These are phyloP conservation scores for Capsella bursapastoris DNA, from an alignment of 345 rosid genomes.

Conservation along the genomic window DNA sequence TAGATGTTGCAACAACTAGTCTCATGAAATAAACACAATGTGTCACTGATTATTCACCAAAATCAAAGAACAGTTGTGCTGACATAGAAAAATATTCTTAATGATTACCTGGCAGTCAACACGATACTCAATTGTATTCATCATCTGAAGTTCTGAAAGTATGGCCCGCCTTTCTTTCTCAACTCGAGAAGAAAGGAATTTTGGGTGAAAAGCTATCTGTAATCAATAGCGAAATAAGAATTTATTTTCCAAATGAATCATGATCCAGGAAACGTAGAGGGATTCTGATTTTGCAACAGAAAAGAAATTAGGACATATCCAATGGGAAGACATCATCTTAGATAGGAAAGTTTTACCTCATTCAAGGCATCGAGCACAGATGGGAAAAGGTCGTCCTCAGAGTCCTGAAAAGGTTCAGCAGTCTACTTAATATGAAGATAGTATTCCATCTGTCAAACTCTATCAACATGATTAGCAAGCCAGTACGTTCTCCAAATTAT, in stretches of 20 bases:
- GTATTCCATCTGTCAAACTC: slow-evolving; percentile 4
- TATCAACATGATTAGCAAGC: slow-evolving; percentile 31
- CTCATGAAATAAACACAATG: slow-evolving; percentile 37
- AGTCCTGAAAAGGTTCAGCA: slow-evolving; percentile 59
- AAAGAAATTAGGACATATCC: slow-evolving; percentile 16
- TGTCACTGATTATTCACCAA: slow-evolving; percentile 24
- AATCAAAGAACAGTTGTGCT: slow-evolving; percentile 25
- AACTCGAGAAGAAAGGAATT: slow-evolving; percentile 92
- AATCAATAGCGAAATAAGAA: slow-evolving; percentile 27
- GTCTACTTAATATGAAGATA: slow-evolving; percentile 12
- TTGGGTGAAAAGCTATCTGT: slow-evolving; percentile 97
- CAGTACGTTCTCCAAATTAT: slow-evolving; percentile 16
- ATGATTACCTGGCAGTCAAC: slow-evolving; percentile 93
- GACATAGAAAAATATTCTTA: slow-evolving; percentile 34
- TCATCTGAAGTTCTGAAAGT: slow-evolving; percentile 99
- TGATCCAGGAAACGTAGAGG: slow-evolving; percentile 1
- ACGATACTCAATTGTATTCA: slow-evolving; percentile 99
- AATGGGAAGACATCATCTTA: slow-evolving; percentile 29
- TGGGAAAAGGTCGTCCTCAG: slow-evolving; percentile 81
- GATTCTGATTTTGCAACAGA: slow-evolving; percentile 3
- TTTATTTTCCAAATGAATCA: slow-evolving; percentile 8
- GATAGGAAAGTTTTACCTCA: slow-evolving; percentile 66
- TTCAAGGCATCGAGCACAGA: slow-evolving; percentile 90
- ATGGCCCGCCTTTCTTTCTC: slow-evolving; percentile 99
- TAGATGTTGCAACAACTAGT: slow-evolving; percentile 88